phyloP scores from a whole-genome alignment of 805 yeast genomes.

The Wickerhamiella cacticola region DNA sequence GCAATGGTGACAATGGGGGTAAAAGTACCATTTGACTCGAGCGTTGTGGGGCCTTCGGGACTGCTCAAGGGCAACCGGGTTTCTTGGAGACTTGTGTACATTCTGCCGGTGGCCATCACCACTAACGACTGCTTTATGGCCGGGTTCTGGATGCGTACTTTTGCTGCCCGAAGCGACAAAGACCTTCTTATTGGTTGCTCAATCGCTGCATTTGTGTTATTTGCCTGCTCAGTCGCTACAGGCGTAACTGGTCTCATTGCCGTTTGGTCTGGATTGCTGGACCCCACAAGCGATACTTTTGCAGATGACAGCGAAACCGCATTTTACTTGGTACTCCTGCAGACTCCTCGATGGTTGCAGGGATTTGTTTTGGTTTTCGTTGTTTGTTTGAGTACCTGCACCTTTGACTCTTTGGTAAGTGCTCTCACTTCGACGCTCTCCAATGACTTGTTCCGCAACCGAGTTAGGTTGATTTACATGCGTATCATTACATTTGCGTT shows the following conservation, averaged over 20 bases:
- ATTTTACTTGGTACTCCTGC: conserved; percentile 55
- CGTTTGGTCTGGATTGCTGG: conserved; percentile 70
- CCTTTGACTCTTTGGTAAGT: conserved; percentile 79
- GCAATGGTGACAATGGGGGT: conserved; percentile 73
- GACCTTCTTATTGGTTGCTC: conserved; percentile 67
- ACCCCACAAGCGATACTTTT: conserved; percentile 31
- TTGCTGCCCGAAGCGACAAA: conserved; percentile 67
- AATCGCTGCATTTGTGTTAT: conserved; percentile 57
- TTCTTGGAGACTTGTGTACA: conserved; percentile 85
- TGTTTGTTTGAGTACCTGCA: conserved; percentile 67
- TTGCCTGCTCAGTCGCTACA: conserved; percentile 52
- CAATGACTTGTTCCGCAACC: conserved; percentile 80
- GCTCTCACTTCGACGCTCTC: conserved; percentile 82
- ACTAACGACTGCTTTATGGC: conserved; percentile 84
- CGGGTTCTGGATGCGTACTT: conserved; percentile 90
- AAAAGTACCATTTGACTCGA: conserved; percentile 45
- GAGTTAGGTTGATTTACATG: conserved; percentile 50
- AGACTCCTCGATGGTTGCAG: conserved; percentile 75
- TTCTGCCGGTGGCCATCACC: conserved; percentile 71
- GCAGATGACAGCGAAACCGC: conserved; percentile 49
- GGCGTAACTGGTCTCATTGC: conserved; percentile 82
- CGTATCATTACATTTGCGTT: conserved; percentile 59
- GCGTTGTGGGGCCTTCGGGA: conserved; percentile 52
- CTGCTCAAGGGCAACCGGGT: conserved; percentile 53
- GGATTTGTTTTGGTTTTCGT: conserved; percentile 71